A percentile compares a stretch with the other conserved stretches of the same genome.
phyloP scores from a whole-genome alignment of 169 alveolate species.

The Amoebophrya sp. region DNA sequence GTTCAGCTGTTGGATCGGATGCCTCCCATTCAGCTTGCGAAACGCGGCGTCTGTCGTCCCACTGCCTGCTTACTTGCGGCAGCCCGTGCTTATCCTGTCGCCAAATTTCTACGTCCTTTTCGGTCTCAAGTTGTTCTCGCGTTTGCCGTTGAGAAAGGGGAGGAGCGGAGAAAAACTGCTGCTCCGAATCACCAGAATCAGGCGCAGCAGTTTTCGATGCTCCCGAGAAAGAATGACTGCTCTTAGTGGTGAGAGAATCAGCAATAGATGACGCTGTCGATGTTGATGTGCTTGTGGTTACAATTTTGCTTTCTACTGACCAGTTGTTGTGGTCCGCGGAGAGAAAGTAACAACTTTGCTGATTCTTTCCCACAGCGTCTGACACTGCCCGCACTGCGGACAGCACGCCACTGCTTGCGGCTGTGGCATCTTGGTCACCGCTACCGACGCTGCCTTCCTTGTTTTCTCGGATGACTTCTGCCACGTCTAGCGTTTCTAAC shows the following conservation, averaged over 20 bases:
- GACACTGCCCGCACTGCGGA: not conserved
- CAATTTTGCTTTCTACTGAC: not conserved
- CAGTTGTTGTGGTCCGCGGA: slow-evolving; percentile 22
- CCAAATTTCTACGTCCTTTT: not conserved
- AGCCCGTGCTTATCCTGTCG: not conserved
- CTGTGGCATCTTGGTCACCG: not conserved
- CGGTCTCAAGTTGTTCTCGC: not conserved
- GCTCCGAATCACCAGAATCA: not conserved
- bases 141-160: not conserved
- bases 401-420: not conserved
- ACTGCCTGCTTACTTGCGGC: not conserved
- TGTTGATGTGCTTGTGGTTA: too few relatives aligned
- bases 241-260: too few relatives aligned
- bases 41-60: slow-evolving; percentile 1
- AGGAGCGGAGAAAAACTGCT: not conserved
- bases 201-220: not conserved
- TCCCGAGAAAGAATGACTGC: too few relatives aligned
- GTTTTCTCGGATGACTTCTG: not conserved
- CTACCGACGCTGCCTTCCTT: not conserved
- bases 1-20: not conserved
- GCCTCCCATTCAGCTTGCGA: slow-evolving; percentile 11
- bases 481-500: not conserved
- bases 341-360: not conserved
- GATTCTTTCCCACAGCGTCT: not conserved
- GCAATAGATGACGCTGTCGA: too few relatives aligned